Percentiles rank a stretch among this genome's conserved stretches.
These are phyloP conservation scores for Chaetothyriales sp. DNA, from an alignment of 2,329 filamentous ascomycete genomes.

Conservation along the genomic window DNA sequence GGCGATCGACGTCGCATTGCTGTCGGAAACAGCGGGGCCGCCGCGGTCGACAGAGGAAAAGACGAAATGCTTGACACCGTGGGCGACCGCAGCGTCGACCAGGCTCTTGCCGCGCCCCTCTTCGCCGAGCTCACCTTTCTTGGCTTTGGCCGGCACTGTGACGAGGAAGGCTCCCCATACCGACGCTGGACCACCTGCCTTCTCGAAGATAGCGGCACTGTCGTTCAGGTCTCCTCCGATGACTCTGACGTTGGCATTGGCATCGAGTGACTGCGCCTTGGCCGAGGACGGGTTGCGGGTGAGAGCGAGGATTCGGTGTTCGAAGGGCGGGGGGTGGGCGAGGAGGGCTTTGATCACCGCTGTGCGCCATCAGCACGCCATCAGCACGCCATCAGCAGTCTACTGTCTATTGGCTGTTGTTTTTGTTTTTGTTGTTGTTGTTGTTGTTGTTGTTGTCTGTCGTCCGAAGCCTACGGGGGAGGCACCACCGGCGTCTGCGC, in stretches of 20 bases:
- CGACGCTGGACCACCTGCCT: conserved; percentile 25
- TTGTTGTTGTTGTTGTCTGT: too few relatives aligned
- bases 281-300: conserved; percentile 33
- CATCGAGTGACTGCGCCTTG: conserved; percentile 31
- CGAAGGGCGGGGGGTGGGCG: conserved; percentile 17
- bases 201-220: conserved; percentile 36
- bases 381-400: too few relatives aligned
- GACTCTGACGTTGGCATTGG: conserved; percentile 38
- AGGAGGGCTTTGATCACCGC: conserved; percentile 24
- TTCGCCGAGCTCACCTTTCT: conserved; percentile 28
- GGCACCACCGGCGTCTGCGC: too few relatives aligned
- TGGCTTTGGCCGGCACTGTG: conserved; percentile 32
- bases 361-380: too few relatives aligned
- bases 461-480: too few relatives aligned
- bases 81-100: conserved; percentile 35
- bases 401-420: too few relatives aligned
- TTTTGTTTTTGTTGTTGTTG: too few relatives aligned
- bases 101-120: conserved; percentile 45
- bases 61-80: conserved; percentile 25
- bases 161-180: conserved; percentile 52
- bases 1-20: conserved; percentile 16
- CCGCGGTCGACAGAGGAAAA: conserved; percentile 27
- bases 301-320: conserved; percentile 41
- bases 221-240: conserved; percentile 47
- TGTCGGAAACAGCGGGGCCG: conserved; percentile 20